Conservation (phyloP, 805 yeast species). For the Wickerhamiella kazuoi region DNA sequence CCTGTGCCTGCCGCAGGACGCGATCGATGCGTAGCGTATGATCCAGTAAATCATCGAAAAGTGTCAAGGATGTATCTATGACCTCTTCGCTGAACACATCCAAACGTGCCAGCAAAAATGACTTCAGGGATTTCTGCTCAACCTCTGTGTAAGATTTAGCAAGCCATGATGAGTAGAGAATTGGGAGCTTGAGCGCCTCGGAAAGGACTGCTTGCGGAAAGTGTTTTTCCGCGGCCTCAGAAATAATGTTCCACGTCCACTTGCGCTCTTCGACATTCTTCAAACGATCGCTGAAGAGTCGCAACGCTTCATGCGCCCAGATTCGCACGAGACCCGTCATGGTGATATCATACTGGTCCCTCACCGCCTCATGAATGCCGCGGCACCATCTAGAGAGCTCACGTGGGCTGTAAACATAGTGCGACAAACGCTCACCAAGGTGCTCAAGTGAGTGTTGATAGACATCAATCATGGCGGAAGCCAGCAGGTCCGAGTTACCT, state of each 20-base stretch:
- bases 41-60: conserved; percentile 55
- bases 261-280: conserved; percentile 28
- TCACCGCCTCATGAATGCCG: conserved; percentile 44
- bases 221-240: conserved; percentile 9
- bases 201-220: conserved; percentile 18
- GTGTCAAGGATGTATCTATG: conserved; percentile 36
- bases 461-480: conserved; percentile 49
- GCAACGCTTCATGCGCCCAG: conserved; percentile 66
- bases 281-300: conserved; percentile 64
- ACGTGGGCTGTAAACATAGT: conserved; percentile 73
- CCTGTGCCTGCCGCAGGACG: conserved; percentile 68
- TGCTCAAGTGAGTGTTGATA: conserved; percentile 29
- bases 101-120: conserved; percentile 47
- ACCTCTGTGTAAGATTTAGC: conserved; percentile 45
- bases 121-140: conserved; percentile 27
- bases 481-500: conserved; percentile 34
- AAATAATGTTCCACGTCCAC: conserved; percentile 29
- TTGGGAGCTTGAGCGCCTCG: conserved; percentile 29
- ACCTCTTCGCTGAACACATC: conserved; percentile 66
- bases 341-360: conserved; percentile 21
- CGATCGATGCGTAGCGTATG: conserved; percentile 67
- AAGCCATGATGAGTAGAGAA: conserved; percentile 62
- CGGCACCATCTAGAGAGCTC: conserved; percentile 77
- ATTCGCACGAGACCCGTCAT: conserved; percentile 36
- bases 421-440: conserved; percentile 30